These are phyloP conservation scores for Erysimum cheiri DNA, from an alignment of 441 rosid species.

Conservation along the genomic window DNA sequence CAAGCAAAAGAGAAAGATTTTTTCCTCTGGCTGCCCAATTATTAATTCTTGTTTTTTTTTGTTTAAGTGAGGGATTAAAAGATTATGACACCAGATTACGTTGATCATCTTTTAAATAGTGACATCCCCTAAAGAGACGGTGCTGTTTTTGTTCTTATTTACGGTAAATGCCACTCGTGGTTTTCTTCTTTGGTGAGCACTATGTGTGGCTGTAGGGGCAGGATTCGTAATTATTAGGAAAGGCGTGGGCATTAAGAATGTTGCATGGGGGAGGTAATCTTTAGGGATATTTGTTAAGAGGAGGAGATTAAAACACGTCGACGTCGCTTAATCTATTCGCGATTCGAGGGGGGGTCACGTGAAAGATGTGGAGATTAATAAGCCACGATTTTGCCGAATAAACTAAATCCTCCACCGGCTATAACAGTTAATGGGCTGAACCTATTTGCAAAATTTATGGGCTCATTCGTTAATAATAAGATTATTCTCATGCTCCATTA, in stretches of 20 bases:
- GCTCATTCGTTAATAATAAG: neutral
- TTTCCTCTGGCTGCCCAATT: conserved; percentile 25
- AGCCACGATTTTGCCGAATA: conserved; percentile 36
- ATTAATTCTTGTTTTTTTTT: neutral
- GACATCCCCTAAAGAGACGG: conserved; percentile 25
- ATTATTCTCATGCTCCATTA: neutral
- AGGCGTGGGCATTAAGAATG: conserved; percentile 25
- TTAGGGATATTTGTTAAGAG: conserved; percentile 36
- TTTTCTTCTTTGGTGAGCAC: neutral
- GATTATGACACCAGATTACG: conserved; percentile 36
- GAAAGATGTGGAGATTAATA: conserved; percentile 44
- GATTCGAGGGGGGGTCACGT: conserved; percentile 35
- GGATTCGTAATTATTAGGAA: conserved; percentile 2
- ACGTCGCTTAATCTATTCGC: conserved; percentile 46
- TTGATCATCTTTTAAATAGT: conserved; percentile 13
- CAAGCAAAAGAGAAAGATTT: no score
- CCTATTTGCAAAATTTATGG: neutral
- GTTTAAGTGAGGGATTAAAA: neutral
- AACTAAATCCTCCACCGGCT: neutral
- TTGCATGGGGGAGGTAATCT: conserved; percentile 40
- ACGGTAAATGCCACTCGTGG: conserved; percentile 23
- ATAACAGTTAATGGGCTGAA: neutral
- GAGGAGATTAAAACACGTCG: conserved; percentile 47
- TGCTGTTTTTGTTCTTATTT: conserved; percentile 26
- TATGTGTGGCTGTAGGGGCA: neutral